Conservation (phyloP, 2,329 filamentous ascomycete genomes). For the Ascochyta viciae-villosae region DNA sequence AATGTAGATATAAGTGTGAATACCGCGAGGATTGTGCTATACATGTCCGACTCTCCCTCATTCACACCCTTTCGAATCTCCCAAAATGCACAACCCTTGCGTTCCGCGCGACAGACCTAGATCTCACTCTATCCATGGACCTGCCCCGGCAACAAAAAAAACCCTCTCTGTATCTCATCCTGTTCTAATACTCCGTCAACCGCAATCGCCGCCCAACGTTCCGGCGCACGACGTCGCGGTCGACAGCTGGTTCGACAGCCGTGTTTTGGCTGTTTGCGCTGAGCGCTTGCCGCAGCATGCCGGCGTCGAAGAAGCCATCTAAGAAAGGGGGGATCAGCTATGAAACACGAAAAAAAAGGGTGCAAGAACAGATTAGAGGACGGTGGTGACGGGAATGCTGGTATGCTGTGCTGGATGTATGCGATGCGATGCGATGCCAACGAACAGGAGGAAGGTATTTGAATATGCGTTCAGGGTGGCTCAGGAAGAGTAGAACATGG, state of each 20-base stretch:
- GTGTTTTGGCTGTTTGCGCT: constrained; percentile 69
- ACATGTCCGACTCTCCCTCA: no score
- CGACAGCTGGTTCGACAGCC: constrained; percentile 60
- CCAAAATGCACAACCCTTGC: no score
- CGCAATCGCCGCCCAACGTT: constrained; percentile 78
- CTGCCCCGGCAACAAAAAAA: not conserved
- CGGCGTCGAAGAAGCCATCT: constrained; percentile 98
- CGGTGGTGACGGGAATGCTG: no score
- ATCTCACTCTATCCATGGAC: no score
- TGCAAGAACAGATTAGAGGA: not conserved
- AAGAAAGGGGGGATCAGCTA: constrained; percentile 44
- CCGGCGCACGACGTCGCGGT: constrained; percentile 67
- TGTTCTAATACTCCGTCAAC: constrained; percentile 69
- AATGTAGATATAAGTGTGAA: no score
- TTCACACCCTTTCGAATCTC: no score
- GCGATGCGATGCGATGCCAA: not conserved
- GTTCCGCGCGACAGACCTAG: no score
- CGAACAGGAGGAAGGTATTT: constrained; percentile 12
- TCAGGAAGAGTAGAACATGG: constrained; percentile 17
- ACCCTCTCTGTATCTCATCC: not conserved
- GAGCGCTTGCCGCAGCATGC: constrained; percentile 88
- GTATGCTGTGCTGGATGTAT: no score
- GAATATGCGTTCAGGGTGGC: not conserved
- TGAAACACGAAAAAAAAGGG: constrained; percentile 10
- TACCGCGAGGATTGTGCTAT: no score